Evolutionary conservation across 2,329 filamentous ascomycete species (phyloP).

Genomic region (Trichoderma gracile): DNA sequence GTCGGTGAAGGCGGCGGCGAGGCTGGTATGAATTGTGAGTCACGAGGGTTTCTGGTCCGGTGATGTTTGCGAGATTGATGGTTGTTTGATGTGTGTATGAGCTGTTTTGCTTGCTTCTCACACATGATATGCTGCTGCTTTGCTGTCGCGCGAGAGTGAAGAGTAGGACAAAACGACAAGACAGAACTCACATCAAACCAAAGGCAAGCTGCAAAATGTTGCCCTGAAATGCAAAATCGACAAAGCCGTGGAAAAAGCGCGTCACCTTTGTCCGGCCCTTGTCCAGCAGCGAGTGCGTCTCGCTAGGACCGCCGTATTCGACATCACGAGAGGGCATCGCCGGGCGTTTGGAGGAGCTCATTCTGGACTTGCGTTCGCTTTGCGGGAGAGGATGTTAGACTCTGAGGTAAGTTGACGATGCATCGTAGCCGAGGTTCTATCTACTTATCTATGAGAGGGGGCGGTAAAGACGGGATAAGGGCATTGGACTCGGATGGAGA

Average conservation of each 20-base stretch:
- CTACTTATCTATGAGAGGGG: not conserved
- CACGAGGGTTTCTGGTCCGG: constrained; percentile 4
- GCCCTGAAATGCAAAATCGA: constrained; percentile 72
- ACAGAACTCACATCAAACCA: constrained; percentile 63
- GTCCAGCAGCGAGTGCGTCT: constrained; percentile 46
- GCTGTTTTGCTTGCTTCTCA: not conserved
- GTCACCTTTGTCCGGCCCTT: constrained; percentile 50
- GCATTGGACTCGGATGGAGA: not conserved
- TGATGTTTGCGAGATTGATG: not conserved
- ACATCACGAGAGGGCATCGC: constrained; percentile 10
- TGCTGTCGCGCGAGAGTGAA: too few species aligned
- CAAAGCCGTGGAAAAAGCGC: constrained; percentile 62
- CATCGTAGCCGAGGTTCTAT: too few species aligned
- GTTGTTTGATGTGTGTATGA: too few species aligned
- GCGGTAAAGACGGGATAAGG: not conserved
- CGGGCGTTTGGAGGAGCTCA: constrained; percentile 15
- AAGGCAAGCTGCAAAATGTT: constrained; percentile 77
- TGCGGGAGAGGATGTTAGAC: not conserved
- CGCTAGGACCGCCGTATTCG: constrained; percentile 28
- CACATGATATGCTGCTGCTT: too few species aligned
- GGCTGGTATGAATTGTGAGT: constrained; percentile 43
- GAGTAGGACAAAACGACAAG: not conserved
- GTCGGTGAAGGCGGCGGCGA: constrained; percentile 70
- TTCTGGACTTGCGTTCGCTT: not conserved
- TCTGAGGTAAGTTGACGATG: not conserved